Evolutionary conservation across 805 yeast genomes (phyloP).

Genomic region (Blastobotrys americana): DNA sequence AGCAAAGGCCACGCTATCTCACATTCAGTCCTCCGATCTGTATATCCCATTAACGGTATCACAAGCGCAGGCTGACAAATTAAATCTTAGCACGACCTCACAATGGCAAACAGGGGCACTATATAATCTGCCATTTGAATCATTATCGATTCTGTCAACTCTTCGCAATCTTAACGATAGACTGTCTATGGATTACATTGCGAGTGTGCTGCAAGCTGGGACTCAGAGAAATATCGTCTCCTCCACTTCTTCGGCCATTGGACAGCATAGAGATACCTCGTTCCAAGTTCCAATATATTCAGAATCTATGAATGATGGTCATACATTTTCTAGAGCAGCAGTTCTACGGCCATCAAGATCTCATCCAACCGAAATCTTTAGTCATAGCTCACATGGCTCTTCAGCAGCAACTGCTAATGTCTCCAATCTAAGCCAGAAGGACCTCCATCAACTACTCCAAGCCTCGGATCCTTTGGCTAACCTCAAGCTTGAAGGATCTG

Average conservation of each 20-base stretch:
- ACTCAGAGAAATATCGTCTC: slow-evolving; percentile 44
- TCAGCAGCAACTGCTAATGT: background rate
- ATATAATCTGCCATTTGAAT: slow-evolving; percentile 39
- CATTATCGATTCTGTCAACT: slow-evolving; percentile 37
- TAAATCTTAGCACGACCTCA: slow-evolving; percentile 23
- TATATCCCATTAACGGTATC: slow-evolving; percentile 46
- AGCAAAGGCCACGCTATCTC: slow-evolving; percentile 39
- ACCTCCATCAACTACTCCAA: background rate
- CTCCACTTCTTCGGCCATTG: slow-evolving; percentile 24
- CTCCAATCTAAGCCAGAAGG: background rate
- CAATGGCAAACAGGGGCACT: slow-evolving; percentile 41
- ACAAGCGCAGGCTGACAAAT: slow-evolving; percentile 7
- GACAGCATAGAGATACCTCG: background rate
- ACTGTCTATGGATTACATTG: slow-evolving; percentile 38
- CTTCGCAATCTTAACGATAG: slow-evolving; percentile 30
- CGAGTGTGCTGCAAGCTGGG: slow-evolving; percentile 37
- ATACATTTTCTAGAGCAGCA: background rate
- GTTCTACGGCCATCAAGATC: background rate
- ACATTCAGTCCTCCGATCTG: slow-evolving; percentile 45
- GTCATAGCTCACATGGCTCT: background rate
- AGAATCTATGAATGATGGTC: background rate
- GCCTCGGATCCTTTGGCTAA: background rate
- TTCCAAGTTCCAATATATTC: background rate
- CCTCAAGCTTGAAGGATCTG: background rate
- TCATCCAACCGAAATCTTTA: background rate